phyloP scores from a whole-genome alignment of 257 asterid species.

The Jacaranda mimosifolia region DNA sequence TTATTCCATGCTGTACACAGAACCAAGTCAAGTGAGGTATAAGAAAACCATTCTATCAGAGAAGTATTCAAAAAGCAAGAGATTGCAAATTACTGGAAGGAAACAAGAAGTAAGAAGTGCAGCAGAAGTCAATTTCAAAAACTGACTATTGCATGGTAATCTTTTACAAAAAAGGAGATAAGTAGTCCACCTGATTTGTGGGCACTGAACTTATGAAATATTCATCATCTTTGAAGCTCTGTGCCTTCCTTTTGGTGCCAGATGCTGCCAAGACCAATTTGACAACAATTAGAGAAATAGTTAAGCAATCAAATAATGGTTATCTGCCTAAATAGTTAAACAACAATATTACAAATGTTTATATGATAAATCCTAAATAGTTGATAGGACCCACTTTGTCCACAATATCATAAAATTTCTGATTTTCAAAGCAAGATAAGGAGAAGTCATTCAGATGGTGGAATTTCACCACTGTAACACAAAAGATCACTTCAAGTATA shows the following conservation, averaged over 20 bases:
- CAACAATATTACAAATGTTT: not conserved
- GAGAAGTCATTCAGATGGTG: not conserved
- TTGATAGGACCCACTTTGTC: not conserved
- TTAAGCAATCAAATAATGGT: conserved; percentile 15
- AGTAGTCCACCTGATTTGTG: conserved; percentile 71
- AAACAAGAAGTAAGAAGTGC: conserved; percentile 4
- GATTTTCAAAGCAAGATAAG: not conserved
- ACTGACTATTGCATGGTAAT: not conserved
- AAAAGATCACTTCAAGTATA: not conserved
- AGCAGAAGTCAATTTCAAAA: conserved; percentile 6
- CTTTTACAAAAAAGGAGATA: not conserved
- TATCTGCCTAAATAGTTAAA: conserved; percentile 20
- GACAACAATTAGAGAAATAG: conserved; percentile 14
- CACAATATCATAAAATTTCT: not conserved
- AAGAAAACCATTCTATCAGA: not conserved
- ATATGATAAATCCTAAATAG: not conserved
- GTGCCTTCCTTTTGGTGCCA: conserved; percentile 86
- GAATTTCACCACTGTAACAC: not conserved
- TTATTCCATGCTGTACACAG: conserved; percentile 31
- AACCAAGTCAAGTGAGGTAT: conserved; percentile 9
- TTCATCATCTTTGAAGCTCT: conserved; percentile 89
- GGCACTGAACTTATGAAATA: conserved; percentile 93
- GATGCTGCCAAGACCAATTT: conserved; percentile 51
- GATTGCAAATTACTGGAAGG: conserved; percentile 6
- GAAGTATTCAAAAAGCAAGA: conserved; percentile 12